Conservation (phyloP, 2,329 filamentous ascomycete species). For the Alternaria incomplexa region DNA sequence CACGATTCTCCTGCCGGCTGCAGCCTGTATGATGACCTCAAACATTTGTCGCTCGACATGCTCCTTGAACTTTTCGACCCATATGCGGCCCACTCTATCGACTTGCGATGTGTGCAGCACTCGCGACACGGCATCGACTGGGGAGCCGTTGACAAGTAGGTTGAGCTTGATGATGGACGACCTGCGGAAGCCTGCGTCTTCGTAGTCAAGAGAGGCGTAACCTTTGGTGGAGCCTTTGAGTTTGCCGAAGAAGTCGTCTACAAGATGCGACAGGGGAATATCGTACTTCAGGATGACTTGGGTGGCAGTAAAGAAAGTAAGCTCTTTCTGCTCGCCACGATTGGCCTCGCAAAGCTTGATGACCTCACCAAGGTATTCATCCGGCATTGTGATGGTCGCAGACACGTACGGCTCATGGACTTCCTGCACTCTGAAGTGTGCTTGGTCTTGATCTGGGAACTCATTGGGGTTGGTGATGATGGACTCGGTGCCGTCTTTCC, state of each 20-base stretch:
- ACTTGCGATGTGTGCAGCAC: conserved; percentile 84
- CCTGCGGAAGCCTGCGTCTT: conserved; percentile 86
- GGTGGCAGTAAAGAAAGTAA: conserved; percentile 89
- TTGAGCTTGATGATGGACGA: conserved; percentile 88
- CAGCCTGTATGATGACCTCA: conserved; percentile 93
- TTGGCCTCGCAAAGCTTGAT: conserved; percentile 94
- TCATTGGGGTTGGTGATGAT: conserved; percentile 85
- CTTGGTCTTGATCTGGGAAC: conserved; percentile 77
- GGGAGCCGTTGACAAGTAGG: conserved; percentile 88
- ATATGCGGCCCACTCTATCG: conserved; percentile 79
- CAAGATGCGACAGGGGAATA: conserved; percentile 84
- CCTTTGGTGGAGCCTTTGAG: conserved; percentile 93
- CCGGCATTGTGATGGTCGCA: conserved; percentile 86
- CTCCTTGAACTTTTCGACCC: conserved; percentile 96
- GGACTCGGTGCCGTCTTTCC: conserved; percentile 75
- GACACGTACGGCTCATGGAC: conserved; percentile 77
- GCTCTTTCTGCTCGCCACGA: conserved; percentile 82
- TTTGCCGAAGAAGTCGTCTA: conserved; percentile 97
- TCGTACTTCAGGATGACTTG: conserved; percentile 96
- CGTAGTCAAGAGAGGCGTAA: conserved; percentile 95
- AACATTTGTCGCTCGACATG: conserved; percentile 98
- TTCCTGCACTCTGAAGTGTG: conserved; percentile 61
- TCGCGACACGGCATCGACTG: conserved; percentile 93
- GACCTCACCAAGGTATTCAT: conserved; percentile 91
- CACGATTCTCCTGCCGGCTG: conserved; percentile 80